These are phyloP conservation scores for Zygoascus biomembranicola DNA, from an alignment of 805 yeast genomes.

Conservation along the genomic window DNA sequence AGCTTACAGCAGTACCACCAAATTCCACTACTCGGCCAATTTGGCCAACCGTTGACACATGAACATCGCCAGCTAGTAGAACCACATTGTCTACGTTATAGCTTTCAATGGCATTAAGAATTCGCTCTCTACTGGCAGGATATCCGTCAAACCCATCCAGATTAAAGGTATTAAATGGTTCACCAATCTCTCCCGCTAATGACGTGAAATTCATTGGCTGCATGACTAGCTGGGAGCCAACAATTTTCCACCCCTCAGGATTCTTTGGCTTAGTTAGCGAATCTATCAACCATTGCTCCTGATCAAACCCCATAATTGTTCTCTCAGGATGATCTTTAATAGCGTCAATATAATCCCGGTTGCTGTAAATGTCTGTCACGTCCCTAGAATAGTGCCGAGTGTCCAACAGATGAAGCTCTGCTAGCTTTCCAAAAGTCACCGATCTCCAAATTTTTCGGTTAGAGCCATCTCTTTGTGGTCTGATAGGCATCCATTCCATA, in stretches of 20 bases:
- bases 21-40: constrained; percentile 1
- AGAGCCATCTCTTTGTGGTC: neutral
- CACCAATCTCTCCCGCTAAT: neutral
- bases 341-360: constrained; percentile 2
- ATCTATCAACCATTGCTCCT: constrained; percentile 2
- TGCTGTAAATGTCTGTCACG: constrained; percentile 3
- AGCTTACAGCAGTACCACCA: constrained; percentile 5
- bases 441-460: constrained; percentile 1
- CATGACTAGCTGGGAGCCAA: constrained; percentile 3
- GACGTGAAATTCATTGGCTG: constrained; percentile 1
- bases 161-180: constrained; percentile 4
- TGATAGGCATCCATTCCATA: constrained; percentile 5
- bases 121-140: neutral
- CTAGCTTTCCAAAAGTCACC: neutral
- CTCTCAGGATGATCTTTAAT: constrained; percentile 2
- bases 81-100: neutral
- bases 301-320: constrained; percentile 6
- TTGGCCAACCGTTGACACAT: constrained; percentile 2
- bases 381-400: constrained; percentile 3
- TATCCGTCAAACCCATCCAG: constrained; percentile 5
- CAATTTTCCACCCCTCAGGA: neutral
- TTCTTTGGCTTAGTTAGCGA: neutral
- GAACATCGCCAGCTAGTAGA: constrained; percentile 3
- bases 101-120: neutral
- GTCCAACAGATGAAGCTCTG: neutral